These are phyloP conservation scores for Lentinula aciculospora DNA, from an alignment of 768 basidiomycete genomes.

Conservation along the genomic window DNA sequence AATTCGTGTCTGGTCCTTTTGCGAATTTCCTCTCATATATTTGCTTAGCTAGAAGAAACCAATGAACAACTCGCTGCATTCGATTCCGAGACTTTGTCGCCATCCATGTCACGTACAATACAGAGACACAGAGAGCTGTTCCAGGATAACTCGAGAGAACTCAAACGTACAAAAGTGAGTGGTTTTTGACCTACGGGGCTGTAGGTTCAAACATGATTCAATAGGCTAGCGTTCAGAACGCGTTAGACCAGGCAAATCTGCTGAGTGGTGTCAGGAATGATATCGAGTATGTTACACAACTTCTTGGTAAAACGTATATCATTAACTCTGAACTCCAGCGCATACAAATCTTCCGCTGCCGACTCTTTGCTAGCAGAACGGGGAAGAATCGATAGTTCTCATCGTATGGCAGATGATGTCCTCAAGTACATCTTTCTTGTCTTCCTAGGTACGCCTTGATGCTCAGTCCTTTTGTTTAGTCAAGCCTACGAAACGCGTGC, in stretches of 20 bases:
- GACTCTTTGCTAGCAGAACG: constrained; percentile 88
- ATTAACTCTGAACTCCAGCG: too few species aligned
- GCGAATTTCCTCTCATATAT: constrained; percentile 13
- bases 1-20: constrained; percentile 4
- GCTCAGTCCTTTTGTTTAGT: constrained; percentile 31
- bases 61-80: constrained; percentile 74
- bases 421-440: constrained; percentile 57
- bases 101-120: constrained; percentile 83
- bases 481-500: constrained; percentile 97
- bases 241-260: constrained; percentile 82
- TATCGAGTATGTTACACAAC: constrained; percentile 76
- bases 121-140: constrained; percentile 89
- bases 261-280: constrained; percentile 91
- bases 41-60: constrained; percentile 71
- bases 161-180: constrained; percentile 76
- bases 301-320: too few species aligned
- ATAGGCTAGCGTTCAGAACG: constrained; percentile 74
- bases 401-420: constrained; percentile 91
- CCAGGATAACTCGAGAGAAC: constrained; percentile 82
- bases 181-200: neutral
- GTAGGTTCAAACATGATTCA: neutral
- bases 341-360: constrained; percentile 85
- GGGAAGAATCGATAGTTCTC: constrained; percentile 84
- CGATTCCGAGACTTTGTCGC: constrained; percentile 66
- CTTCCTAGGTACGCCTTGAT: neutral